A percentile compares a stretch with the other conserved stretches of the same genome.
These are phyloP conservation scores for Populus tremula DNA, from an alignment of 345 rosid species.

Conservation along the genomic window DNA sequence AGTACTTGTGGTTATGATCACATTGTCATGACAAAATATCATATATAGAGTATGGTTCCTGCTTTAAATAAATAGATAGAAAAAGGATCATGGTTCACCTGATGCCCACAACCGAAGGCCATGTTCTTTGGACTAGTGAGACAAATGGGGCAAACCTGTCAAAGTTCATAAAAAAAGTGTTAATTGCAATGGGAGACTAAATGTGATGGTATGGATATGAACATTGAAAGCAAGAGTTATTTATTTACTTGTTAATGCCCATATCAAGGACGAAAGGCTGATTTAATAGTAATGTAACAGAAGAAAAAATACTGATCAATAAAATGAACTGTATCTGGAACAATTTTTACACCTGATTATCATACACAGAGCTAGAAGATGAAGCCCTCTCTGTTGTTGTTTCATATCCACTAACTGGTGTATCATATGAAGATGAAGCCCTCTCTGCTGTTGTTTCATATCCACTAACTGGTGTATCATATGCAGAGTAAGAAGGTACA, in stretches of 20 bases:
- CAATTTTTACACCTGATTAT: slow-evolving; percentile 42
- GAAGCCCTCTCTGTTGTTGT: slow-evolving; percentile 27
- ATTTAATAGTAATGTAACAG: background rate
- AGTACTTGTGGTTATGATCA: background rate
- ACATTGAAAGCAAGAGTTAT: background rate
- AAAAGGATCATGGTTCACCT: slow-evolving; percentile 33
- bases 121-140: slow-evolving; percentile 53
- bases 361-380: slow-evolving; percentile 35
- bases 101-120: slow-evolving; percentile 93
- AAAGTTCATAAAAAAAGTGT: background rate
- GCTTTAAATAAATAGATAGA: background rate
- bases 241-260: background rate
- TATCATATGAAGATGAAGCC: slow-evolving; percentile 24
- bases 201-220: background rate
- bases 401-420: slow-evolving; percentile 19
- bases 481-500: slow-evolving; percentile 18
- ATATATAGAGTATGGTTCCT: background rate
- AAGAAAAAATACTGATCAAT: background rate
- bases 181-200: background rate
- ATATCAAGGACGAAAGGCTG: background rate
- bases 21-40: background rate
- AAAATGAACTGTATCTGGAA: background rate
- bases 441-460: slow-evolving; percentile 23
- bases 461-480: slow-evolving; percentile 20
- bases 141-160: slow-evolving; percentile 74